A percentile compares a stretch with the other conserved stretches of the same genome.
Evolutionary conservation across 139 green algal genomes (phyloP).

Genomic region (Chlamydomonas eustigma): DNA sequence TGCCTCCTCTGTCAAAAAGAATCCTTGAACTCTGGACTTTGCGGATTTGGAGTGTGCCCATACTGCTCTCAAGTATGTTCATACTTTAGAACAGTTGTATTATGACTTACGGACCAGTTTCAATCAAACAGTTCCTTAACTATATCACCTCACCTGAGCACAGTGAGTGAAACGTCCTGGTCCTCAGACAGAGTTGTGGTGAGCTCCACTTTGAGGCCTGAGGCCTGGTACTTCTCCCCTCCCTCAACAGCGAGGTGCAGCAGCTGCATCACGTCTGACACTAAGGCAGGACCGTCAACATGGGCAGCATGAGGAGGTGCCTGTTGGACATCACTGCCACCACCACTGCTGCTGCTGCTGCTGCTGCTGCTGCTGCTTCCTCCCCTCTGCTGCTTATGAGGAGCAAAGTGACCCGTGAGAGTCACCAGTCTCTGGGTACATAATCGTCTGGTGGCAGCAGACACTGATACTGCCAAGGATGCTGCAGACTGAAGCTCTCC

Average conservation of each 20-base stretch:
- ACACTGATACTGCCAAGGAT: not conserved
- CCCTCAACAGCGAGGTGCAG: not conserved
- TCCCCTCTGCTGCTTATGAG: conserved; percentile 7
- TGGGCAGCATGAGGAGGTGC: not conserved
- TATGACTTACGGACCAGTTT: no score
- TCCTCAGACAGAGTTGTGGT: not conserved
- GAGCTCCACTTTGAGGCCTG: conserved; percentile 1
- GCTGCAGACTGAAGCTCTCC: not conserved
- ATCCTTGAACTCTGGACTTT: no score
- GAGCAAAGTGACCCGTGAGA: conserved; percentile 26
- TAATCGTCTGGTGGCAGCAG: conserved; percentile 29
- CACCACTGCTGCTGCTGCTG: conserved; percentile 19
- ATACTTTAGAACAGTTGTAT: no score
- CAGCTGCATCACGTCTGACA: not conserved
- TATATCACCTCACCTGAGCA: not conserved
- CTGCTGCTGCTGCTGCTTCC: not conserved
- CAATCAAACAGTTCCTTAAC: no score
- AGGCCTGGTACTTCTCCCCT: not conserved
- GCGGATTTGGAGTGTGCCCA: no score
- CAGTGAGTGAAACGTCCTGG: not conserved
- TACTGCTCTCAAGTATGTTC: no score
- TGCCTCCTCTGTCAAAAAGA: no score
- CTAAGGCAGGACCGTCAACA: not conserved
- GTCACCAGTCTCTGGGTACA: conserved; percentile 49
- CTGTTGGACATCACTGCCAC: not conserved